Conservation (phyloP, 2,329 filamentous ascomycete genomes). For the Zymoseptoria crescenta region DNA sequence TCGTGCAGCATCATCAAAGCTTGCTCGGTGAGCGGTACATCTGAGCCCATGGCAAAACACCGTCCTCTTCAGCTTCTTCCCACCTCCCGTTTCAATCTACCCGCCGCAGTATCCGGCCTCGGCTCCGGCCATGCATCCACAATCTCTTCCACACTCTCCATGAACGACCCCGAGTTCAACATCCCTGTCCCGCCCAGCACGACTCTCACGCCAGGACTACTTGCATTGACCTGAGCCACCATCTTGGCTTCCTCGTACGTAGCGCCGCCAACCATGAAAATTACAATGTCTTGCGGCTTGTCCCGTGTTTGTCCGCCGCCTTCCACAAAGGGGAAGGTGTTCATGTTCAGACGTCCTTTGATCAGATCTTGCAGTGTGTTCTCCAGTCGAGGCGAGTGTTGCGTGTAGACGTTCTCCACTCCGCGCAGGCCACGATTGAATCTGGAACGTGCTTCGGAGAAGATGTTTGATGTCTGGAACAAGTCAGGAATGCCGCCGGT, state of each 20-base stretch:
- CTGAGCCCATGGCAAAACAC: background rate
- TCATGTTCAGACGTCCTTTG: conserved; percentile 78
- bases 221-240: conserved; percentile 89
- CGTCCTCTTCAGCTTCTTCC: conserved; percentile 33
- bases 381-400: conserved; percentile 85
- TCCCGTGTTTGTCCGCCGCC: conserved; percentile 79
- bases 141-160: conserved; percentile 86
- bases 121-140: conserved; percentile 78
- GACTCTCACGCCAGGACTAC: conserved; percentile 77
- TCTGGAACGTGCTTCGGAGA: conserved; percentile 75
- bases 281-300: conserved; percentile 91
- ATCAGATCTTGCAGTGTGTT: conserved; percentile 84
- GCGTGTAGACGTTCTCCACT: conserved; percentile 97
- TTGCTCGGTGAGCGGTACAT: background rate
- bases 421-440: conserved; percentile 87
- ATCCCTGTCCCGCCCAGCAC: conserved; percentile 83
- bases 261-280: conserved; percentile 88
- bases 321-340: conserved; percentile 89
- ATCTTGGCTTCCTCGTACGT: conserved; percentile 98
- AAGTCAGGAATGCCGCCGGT: conserved; percentile 77
- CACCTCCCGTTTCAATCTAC: conserved; percentile 54
- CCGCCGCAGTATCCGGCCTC: conserved; percentile 51
- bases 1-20: background rate
- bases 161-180: conserved; percentile 78
- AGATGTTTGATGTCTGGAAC: conserved; percentile 85